phyloP scores from a whole-genome alignment of 805 yeast species.

The Phaffomyces opuntiae region DNA sequence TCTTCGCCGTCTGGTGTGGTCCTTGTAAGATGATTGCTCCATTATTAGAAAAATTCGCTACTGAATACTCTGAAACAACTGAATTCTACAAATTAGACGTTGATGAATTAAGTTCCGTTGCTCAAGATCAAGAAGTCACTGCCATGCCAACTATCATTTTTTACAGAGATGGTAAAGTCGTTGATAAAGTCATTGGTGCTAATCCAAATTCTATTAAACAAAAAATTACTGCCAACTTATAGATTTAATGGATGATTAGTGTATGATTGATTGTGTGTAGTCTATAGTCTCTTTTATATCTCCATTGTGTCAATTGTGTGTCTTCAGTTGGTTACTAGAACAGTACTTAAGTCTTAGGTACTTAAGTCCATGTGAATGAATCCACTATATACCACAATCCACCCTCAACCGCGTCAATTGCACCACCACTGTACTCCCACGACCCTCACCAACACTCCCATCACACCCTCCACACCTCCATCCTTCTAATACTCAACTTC shows the following conservation, averaged over 20 bases:
- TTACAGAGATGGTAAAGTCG: conserved; percentile 76
- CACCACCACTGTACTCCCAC: neutral
- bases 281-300: neutral
- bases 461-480: neutral
- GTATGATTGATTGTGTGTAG: neutral
- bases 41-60: conserved; percentile 72
- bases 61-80: conserved; percentile 47
- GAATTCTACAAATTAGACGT: conserved; percentile 88
- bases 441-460: neutral
- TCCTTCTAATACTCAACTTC: too few species aligned
- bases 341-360: too few species aligned
- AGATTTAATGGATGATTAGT: conserved; percentile 10
- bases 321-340: too few species aligned
- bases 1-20: conserved; percentile 98
- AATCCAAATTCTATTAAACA: conserved; percentile 79
- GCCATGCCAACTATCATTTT: conserved; percentile 67
- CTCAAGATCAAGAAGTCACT: conserved; percentile 53
- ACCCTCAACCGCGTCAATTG: neutral
- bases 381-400: neutral
- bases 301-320: too few species aligned
- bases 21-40: conserved; percentile 99
- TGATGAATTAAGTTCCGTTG: conserved; percentile 72
- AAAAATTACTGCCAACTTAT: conserved; percentile 48
- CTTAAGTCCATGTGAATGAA: too few species aligned
- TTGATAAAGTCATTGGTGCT: conserved; percentile 82